A percentile compares a stretch with the other conserved stretches of the same genome.
phyloP scores from a whole-genome alignment of 345 rosid species.

The Heritiera littoralis region DNA sequence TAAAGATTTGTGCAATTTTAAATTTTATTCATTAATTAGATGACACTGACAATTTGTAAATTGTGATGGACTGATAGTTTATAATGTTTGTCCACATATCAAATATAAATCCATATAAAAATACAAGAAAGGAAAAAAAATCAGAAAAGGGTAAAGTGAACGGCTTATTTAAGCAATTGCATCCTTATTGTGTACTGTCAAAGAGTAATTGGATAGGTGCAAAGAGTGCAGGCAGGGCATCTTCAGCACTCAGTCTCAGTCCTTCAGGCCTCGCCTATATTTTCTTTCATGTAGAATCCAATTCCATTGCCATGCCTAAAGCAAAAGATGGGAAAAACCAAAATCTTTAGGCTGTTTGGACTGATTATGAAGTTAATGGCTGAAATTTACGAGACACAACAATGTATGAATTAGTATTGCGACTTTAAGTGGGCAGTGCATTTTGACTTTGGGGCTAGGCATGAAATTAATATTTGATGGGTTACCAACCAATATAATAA shows the following conservation, averaged over 20 bases:
- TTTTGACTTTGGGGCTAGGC: neutral
- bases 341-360: neutral
- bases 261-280: neutral
- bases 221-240: neutral
- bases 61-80: no score
- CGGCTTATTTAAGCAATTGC: neutral
- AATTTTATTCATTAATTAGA: no score
- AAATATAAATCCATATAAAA: no score
- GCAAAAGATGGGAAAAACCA: neutral
- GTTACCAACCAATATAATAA: neutral
- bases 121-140: neutral
- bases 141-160: neutral
- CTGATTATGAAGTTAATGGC: neutral
- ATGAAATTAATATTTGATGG: neutral
- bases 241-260: neutral
- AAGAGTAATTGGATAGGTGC: neutral
- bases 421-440: neutral
- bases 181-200: neutral
- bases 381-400: neutral
- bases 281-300: neutral
- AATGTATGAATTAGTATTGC: neutral
- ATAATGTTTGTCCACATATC: no score
- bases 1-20: no score
- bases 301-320: neutral
- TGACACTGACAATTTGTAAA: no score